Conservation (phyloP, 1,284 basidiomycete species). For the Trichosporon coremiiforme region DNA sequence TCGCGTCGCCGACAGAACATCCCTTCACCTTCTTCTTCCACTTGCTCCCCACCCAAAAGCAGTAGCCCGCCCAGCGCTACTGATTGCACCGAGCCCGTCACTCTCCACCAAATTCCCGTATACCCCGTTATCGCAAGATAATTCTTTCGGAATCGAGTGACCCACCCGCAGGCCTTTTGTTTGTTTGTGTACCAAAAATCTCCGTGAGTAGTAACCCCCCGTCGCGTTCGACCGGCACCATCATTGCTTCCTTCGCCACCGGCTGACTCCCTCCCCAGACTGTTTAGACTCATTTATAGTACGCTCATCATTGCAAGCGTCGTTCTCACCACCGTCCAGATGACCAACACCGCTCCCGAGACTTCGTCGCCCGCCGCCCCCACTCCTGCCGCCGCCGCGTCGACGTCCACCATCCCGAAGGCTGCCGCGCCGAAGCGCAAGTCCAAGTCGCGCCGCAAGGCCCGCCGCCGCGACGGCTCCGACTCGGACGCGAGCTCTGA, state of each 20-base stretch:
- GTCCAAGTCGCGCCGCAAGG: conserved; percentile 24
- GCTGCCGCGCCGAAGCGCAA: conserved; percentile 19
- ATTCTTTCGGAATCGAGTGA: conserved; percentile 12
- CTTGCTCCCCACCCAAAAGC: not conserved
- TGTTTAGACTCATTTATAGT: conserved; percentile 9
- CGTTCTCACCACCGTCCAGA: conserved; percentile 22
- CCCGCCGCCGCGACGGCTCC: conserved; percentile 27
- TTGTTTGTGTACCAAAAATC: conserved; percentile 17
- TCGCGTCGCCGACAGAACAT: conserved; percentile 1
- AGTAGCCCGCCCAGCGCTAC: not conserved
- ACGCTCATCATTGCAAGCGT: not conserved
- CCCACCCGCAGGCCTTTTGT: conserved; percentile 1
- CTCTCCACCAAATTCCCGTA: not conserved
- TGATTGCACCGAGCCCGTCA: conserved; percentile 1
- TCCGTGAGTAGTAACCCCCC: conserved; percentile 15
- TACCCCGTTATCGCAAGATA: conserved; percentile 16
- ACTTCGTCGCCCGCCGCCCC: conserved; percentile 22
- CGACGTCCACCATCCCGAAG: not conserved
- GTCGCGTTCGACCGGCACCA: not conserved
- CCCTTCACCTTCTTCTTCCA: not conserved
- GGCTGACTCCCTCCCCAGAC: not conserved
- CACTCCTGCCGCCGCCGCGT: not conserved
- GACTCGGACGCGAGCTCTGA: conserved; percentile 24
- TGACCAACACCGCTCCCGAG: conserved; percentile 22
- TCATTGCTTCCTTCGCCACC: conserved; percentile 6